Evolutionary conservation across 306 rosid species (phyloP).

Genomic region (Acacia crassicarpa): DNA sequence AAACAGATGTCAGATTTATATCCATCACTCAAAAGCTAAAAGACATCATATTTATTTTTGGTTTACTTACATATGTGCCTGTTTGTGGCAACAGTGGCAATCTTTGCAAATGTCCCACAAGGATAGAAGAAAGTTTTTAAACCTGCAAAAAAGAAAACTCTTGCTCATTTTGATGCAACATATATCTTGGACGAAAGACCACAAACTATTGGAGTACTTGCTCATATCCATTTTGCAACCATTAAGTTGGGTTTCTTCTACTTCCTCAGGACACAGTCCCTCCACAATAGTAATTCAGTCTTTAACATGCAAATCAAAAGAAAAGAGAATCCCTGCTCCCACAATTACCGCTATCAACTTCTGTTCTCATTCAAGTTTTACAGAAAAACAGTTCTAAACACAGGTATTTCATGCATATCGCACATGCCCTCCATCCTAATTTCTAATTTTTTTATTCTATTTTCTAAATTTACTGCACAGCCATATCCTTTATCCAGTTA

Average conservation of each 20-base stretch:
- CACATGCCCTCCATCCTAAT: conserved; percentile 1
- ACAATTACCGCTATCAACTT: not conserved
- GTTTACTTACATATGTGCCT: conserved; percentile 84
- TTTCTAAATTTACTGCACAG: conserved; percentile 15
- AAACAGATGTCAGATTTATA: conserved; percentile 3
- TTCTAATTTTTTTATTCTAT: not conserved
- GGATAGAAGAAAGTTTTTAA: conserved; percentile 87
- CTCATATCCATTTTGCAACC: not conserved
- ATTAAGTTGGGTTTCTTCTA: not conserved
- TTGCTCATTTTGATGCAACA: conserved; percentile 21
- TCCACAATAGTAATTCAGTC: conserved; percentile 25
- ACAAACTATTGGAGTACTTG: not conserved
- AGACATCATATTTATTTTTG: conserved; percentile 13
- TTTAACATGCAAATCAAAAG: conserved; percentile 20
- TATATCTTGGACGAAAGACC: not conserved
- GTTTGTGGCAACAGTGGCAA: conserved; percentile 80
- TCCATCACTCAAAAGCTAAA: conserved; percentile 16
- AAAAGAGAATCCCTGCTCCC: conserved; percentile 12
- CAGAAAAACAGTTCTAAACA: conserved; percentile 14
- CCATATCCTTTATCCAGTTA: not conserved
- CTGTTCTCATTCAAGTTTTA: conserved; percentile 19
- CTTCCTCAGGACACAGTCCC: conserved; percentile 21
- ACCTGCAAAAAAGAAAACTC: conserved; percentile 49
- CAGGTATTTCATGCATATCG: conserved; percentile 21
- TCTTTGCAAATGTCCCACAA: conserved; percentile 92